These are phyloP conservation scores for Seiridium cupressi DNA, from an alignment of 2,329 filamentous ascomycete genomes.

Conservation along the genomic window DNA sequence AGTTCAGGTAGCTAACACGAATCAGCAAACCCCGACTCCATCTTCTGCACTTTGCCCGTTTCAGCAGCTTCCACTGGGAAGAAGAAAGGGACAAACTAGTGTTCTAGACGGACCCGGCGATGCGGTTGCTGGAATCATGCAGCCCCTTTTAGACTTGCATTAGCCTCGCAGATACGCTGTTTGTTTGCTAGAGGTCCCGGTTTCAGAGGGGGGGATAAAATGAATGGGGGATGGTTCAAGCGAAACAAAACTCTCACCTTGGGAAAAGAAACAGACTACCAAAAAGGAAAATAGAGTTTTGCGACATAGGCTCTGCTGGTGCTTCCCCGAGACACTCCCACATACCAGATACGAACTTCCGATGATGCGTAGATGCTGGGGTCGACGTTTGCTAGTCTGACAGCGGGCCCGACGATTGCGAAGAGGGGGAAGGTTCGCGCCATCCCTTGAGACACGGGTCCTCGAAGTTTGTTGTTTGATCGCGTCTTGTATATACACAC, in stretches of 20 bases:
- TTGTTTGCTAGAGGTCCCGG: neutral
- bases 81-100: neutral
- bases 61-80: neutral
- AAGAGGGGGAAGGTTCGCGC: no score
- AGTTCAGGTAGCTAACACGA: neutral
- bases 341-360: neutral
- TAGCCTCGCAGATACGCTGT: conserved; percentile 9
- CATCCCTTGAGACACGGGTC: no score
- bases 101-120: conserved; percentile 7
- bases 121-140: conserved; percentile 11
- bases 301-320: neutral
- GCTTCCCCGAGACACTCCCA: neutral
- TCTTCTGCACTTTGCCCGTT: neutral
- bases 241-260: no score
- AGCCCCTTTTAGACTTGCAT: conserved; percentile 11
- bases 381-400: neutral
- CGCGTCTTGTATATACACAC: no score
- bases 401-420: neutral
- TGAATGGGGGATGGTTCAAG: no score
- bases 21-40: neutral
- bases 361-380: neutral
- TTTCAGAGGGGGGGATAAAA: no score
- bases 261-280: no score
- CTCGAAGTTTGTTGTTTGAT: no score
- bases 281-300: neutral